Evolutionary conservation across 1,284 basidiomycete genomes (phyloP), one percentile per base, ranked within the genome.

Genomic region (Ganoderma sinense): DNA sequence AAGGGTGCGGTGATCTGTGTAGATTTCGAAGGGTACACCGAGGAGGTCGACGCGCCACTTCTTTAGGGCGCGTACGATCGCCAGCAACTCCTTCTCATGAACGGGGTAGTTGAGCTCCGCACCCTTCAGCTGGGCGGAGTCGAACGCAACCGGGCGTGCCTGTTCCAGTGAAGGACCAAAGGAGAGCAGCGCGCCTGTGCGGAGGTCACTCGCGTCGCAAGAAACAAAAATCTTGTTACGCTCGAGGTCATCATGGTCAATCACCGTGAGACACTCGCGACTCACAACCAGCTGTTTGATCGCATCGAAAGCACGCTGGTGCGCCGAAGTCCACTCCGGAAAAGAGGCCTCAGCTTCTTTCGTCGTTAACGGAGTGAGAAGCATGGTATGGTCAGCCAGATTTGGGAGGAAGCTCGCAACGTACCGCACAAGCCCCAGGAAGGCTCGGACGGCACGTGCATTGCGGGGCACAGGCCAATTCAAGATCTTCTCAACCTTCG

Each of bases 1-100:
- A 0, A 87, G 75, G 0, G 81, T 84, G 0, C 73, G 58, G 68
- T 87, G 85, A 69, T 86, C 82, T 0, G 83, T 84, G 59, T 78
- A 80, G 1, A 86, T 73, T 0, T 65, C 60, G 51, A 86, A 79
- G 0, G 67, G 75, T 0, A 68, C 55, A 0, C 82, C 83, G 0
- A 85, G 53, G 0, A 86, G 73, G n/a, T 82, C 76, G 0, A 71
- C 60, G 0, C 75, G 39, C 80, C 81, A 87, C 48, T 82, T 82
- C 51, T 74, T 67, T 36, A 74, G 63, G 18, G 69, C 41, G 64
- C 64, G 71, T 33, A 75, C 70, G 71, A 77, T 73, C 0, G 76
- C 77, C 0, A 79, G 62, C 0, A 78, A 66, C 55, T 79, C 77
- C 59, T 75, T 73, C 63, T 79, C 76, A 43, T 80, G 78, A 2